Evolutionary conservation across 495 filamentous ascomycete genomes (phyloP), one percentile per base, ranked within the genome.

Genomic region (Apodospora peruviana): DNA sequence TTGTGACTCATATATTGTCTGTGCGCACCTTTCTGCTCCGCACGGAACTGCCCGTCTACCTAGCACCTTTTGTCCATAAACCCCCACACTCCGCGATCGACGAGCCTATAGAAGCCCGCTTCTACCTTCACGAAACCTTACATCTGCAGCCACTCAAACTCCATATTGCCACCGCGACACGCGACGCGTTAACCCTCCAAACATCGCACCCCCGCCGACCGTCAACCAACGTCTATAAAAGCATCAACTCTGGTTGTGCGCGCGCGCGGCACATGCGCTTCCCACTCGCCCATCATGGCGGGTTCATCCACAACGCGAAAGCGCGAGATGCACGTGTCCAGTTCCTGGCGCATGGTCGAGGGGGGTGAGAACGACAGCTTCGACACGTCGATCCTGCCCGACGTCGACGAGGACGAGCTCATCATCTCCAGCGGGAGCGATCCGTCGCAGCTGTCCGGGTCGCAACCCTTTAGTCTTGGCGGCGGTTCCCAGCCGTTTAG

Each of bases 301-400:
- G 14, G 45, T 9, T n/a, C n/a, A n/a, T n/a, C n/a, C n/a, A 10
- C 8, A 20, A 50, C 57, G 14, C 40, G 51, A 27, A 50, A 55
- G 20, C 56, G 50, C 18, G 55, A 57, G 32, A 32, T 67, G 19
- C 59, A 63, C 14, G 63, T 72, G 18, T 68, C 69, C 50, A 64
- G 67, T 48, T 75, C 73, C 4, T 76, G 73, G 73, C 73, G 73
- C 51, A 64, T 76, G 62, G 71, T 76, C 17, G 72, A 76, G 43
- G 68, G 64, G 40, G 67, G 69, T 44, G 72, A 73, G 41, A 74
- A 76, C 49, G 73, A 76, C 48, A 74, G 70, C 47, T 74, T 76
- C 56, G 73, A 76, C 45, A 72, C 71, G 1, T 64, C 65, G 5
- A 62, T 74, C 24, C 44, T 69, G 11, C 59, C 62, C 43, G 69